phyloP scores from a whole-genome alignment of 345 rosid genomes.

The Alliaria petiolata region DNA sequence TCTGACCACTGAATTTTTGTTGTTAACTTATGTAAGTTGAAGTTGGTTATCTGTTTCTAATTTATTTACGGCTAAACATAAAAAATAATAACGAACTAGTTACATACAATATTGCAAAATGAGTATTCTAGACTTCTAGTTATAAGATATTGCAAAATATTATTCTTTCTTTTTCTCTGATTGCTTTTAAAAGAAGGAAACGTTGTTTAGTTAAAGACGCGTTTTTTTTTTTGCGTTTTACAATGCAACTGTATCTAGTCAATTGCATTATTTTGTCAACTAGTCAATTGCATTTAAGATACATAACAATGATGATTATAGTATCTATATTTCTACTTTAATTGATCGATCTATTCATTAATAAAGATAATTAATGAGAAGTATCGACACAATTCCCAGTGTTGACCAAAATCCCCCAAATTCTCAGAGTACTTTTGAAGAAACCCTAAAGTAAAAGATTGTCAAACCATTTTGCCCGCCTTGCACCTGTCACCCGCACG shows the following conservation, averaged over 20 bases:
- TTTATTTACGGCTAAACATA: background rate
- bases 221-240: conserved; percentile 5
- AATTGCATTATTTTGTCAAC: conserved; percentile 14
- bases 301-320: conserved; percentile 22
- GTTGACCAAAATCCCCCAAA: conserved; percentile 44
- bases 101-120: no score
- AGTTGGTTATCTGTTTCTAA: background rate
- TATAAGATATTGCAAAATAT: background rate
- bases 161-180: background rate
- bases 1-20: no score
- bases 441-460: conserved; percentile 28
- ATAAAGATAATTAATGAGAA: conserved; percentile 13
- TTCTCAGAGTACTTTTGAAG: conserved; percentile 32
- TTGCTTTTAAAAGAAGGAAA: conserved; percentile 23
- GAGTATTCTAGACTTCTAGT: background rate
- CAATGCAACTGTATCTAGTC: conserved; percentile 35
- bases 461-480: background rate
- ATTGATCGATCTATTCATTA: conserved; percentile 10
- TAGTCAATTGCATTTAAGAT: conserved; percentile 30
- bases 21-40: no score
- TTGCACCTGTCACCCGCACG: conserved; percentile 32
- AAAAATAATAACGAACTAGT: background rate
- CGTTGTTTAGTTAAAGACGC: conserved; percentile 9
- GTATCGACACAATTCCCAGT: conserved; percentile 46
- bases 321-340: conserved; percentile 5